phyloP scores from a whole-genome alignment of 148 eudicot genomes.

The Rhododendron ovatum region DNA sequence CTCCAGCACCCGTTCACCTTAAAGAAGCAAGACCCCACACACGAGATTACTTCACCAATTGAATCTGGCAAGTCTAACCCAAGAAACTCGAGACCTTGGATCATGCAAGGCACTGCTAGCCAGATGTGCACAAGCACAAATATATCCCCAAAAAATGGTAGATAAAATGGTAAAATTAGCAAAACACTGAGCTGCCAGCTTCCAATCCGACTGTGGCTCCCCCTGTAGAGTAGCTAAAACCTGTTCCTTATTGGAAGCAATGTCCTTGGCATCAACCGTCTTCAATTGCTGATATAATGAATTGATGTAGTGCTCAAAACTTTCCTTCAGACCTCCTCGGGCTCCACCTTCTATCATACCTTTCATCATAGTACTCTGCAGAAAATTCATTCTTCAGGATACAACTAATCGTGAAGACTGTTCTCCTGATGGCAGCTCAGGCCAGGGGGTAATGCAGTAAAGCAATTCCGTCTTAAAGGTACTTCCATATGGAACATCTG shows the following conservation, averaged over 20 bases:
- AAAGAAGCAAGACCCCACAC: constrained; percentile 76
- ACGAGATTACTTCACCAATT: constrained; percentile 81
- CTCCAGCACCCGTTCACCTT: constrained; percentile 58
- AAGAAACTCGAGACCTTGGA: constrained; percentile 93
- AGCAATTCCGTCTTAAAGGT: constrained; percentile 66
- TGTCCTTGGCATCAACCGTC: constrained; percentile 52
- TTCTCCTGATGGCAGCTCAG: constrained; percentile 79
- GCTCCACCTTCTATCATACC: constrained; percentile 92
- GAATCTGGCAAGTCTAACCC: constrained; percentile 98
- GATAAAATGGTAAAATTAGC: constrained; percentile 78
- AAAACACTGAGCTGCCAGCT: constrained; percentile 70
- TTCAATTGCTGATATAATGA: constrained; percentile 49
- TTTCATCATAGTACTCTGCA: constrained; percentile 93
- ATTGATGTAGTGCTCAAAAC: constrained; percentile 53
- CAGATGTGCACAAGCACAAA: constrained; percentile 53
- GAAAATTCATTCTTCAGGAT: constrained; percentile 81
- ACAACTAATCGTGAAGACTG: constrained; percentile 59
- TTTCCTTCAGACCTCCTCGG: constrained; percentile 72
- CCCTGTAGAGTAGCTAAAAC: constrained; percentile 68
- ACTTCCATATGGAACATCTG: constrained; percentile 87
- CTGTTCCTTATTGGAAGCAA: constrained; percentile 69
- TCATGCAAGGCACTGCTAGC: constrained; percentile 52
- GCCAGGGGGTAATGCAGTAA: constrained; percentile 68
- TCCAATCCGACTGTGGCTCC: constrained; percentile 76
- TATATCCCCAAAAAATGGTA: constrained; percentile 47